A percentile compares a stretch with the other conserved stretches of the same genome.
These are phyloP conservation scores for Fusarium sublunatum DNA, from an alignment of 2,329 filamentous ascomycete species.

Conservation along the genomic window DNA sequence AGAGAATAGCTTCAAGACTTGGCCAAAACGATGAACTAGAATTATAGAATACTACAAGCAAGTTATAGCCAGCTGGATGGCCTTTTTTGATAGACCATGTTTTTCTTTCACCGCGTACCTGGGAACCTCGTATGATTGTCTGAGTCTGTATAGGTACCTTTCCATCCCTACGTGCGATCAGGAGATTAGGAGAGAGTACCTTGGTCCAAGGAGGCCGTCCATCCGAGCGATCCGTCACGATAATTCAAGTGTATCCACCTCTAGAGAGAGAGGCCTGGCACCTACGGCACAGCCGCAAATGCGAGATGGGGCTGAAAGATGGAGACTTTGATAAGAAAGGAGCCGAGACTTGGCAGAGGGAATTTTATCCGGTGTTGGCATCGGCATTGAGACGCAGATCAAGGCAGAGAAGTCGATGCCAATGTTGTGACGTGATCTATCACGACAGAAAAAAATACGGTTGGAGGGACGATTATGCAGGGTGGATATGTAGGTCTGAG, in stretches of 20 bases:
- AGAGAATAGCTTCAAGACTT: too few species aligned
- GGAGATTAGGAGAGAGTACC: too few species aligned
- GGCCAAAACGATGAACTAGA: too few species aligned
- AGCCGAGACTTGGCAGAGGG: slow-evolving; percentile 7
- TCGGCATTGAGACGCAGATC: not conserved
- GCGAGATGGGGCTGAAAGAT: slow-evolving; percentile 1
- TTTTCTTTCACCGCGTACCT: too few species aligned
- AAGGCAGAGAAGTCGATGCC: not conserved
- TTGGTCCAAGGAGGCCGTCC: not conserved
- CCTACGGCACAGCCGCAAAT: not conserved
- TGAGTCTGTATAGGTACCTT: slow-evolving; percentile 4
- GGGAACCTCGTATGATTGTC: too few species aligned
- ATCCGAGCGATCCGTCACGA: slow-evolving; percentile 2
- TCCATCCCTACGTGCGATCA: too few species aligned
- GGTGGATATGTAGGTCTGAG: slow-evolving; percentile 22
- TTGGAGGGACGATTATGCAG: slow-evolving; percentile 23
- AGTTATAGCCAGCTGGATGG: too few species aligned
- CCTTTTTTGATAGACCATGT: too few species aligned
- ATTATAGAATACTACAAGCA: too few species aligned
- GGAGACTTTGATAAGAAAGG: not conserved
- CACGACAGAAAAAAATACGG: slow-evolving; percentile 4
- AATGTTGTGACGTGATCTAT: slow-evolving; percentile 10
- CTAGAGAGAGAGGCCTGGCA: not conserved
- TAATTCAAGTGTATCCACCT: slow-evolving; percentile 16
- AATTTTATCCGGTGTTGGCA: not conserved